A percentile compares a stretch with the other conserved stretches of the same genome.
Conservation (phyloP, 2,329 filamentous ascomycete species). For the Fusarium albidum region DNA sequence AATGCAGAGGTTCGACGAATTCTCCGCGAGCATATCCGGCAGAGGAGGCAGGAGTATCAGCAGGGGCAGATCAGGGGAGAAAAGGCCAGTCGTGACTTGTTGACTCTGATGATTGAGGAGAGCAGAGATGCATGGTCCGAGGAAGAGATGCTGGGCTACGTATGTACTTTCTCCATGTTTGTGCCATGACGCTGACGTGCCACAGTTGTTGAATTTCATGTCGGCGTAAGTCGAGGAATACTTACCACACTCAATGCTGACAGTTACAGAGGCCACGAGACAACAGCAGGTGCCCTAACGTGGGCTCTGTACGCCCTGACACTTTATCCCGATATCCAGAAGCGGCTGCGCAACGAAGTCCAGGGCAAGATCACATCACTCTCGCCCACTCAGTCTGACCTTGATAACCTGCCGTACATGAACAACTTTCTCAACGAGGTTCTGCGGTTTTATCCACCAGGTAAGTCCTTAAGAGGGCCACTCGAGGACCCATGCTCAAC, state of each 20-base stretch:
- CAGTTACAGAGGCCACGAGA: constrained; percentile 27
- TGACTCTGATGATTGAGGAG: constrained; percentile 25
- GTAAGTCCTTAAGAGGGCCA: too few relatives aligned
- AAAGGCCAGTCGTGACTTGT: constrained; percentile 4
- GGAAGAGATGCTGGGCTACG: constrained; percentile 26
- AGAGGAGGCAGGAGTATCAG: too few relatives aligned
- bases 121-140: constrained; percentile 6
- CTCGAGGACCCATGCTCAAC: too few relatives aligned
- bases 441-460: constrained; percentile 18
- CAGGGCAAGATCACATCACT: neutral
- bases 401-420: constrained; percentile 11
- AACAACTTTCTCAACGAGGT: constrained; percentile 23
- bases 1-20: too few relatives aligned
- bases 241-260: neutral
- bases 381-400: too few relatives aligned
- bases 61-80: too few relatives aligned
- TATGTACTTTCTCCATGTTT: neutral
- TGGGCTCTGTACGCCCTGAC: constrained; percentile 22
- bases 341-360: neutral
- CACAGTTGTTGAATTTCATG: too few relatives aligned
- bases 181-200: too few relatives aligned
- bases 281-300: constrained; percentile 5
- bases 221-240: too few relatives aligned
- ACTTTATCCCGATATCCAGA: neutral
- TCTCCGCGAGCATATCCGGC: too few relatives aligned